Percentiles rank a stretch among this genome's conserved stretches.
Conservation (phyloP, 352 stramenopile species). For the Globisporangium abappressorium region DNA sequence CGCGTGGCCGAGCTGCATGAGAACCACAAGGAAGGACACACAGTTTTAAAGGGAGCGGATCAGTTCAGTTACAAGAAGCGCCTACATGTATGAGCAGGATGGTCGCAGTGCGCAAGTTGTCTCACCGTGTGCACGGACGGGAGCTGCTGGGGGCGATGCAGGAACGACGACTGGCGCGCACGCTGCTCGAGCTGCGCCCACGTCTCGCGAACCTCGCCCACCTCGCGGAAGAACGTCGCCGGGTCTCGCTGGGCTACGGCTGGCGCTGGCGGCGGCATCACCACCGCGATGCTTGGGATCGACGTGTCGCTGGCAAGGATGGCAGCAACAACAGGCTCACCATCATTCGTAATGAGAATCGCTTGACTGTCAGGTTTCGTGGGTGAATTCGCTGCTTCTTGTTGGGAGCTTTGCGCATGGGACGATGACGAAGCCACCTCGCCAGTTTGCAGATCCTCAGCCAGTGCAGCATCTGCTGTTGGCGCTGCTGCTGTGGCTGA, state of each 20-base stretch:
- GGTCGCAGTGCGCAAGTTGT: constrained; percentile 13
- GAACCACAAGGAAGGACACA: not conserved
- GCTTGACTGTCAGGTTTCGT: not conserved
- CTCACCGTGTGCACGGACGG: constrained; percentile 39
- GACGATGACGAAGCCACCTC: not conserved
- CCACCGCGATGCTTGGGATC: not conserved
- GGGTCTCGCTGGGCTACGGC: constrained; percentile 5
- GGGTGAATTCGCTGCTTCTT: not conserved
- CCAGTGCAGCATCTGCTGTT: not conserved
- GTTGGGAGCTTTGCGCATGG: not conserved
- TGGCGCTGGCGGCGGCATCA: not conserved
- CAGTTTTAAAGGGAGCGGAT: not conserved
- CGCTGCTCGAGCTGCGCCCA: constrained; percentile 64
- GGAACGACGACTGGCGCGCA: constrained; percentile 39
- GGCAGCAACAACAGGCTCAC: not conserved
- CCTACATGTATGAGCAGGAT: not conserved
- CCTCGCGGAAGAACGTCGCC: constrained; percentile 33
- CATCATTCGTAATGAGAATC: not conserved
- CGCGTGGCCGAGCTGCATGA: constrained; percentile 16
- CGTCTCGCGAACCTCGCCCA: constrained; percentile 47
- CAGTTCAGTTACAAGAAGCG: constrained; percentile 1
- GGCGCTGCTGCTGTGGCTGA: not conserved
- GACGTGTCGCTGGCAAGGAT: not conserved
- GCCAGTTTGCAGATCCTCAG: not conserved
- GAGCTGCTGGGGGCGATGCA: constrained; percentile 42